phyloP scores from a whole-genome alignment of 495 filamentous ascomycete genomes.

The Copromyces sp. region DNA sequence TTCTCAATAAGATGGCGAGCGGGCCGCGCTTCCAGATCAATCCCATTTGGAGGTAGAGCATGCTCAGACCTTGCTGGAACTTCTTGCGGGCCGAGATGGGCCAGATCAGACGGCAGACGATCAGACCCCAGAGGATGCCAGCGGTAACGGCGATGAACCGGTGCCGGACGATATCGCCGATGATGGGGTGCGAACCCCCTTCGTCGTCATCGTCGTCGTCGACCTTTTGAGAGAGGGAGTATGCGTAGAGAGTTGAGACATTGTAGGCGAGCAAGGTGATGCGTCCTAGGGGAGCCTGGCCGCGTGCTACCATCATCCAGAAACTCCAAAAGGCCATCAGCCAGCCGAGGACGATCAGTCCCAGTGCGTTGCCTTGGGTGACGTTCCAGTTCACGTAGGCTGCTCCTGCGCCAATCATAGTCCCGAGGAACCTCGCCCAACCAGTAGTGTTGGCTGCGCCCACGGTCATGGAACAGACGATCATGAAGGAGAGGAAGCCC shows the following conservation, averaged over 20 bases:
- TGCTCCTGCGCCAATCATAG: slow-evolving; percentile 65
- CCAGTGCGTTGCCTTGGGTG: slow-evolving; percentile 58
- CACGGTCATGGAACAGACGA: slow-evolving; percentile 95
- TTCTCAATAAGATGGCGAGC: slow-evolving; percentile 55
- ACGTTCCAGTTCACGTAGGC: slow-evolving; percentile 69
- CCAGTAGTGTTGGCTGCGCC: slow-evolving; percentile 91
- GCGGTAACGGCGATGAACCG: slow-evolving; percentile 78
- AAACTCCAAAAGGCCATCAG: slow-evolving; percentile 71
- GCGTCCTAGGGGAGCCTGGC: slow-evolving; percentile 81
- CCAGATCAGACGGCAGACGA: slow-evolving; percentile 85
- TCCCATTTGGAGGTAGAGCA: slow-evolving; percentile 89
- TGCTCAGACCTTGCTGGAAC: slow-evolving; percentile 72
- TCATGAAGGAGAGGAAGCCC: slow-evolving; percentile 94
- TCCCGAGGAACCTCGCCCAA: slow-evolving; percentile 77
- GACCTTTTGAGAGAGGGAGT: slow-evolving; percentile 70
- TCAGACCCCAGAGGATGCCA: slow-evolving; percentile 85
- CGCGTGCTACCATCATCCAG: slow-evolving; percentile 75
- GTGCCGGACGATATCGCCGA: slow-evolving; percentile 82
- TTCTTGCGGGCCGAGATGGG: slow-evolving; percentile 80
- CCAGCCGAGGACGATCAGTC: slow-evolving; percentile 69
- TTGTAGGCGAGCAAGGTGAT: slow-evolving; percentile 95
- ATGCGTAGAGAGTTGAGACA: slow-evolving; percentile 89
- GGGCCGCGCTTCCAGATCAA: slow-evolving; percentile 97
- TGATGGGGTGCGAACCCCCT: slow-evolving; percentile 74
- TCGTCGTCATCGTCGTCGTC: slow-evolving; percentile 74